Evolutionary conservation across 306 rosid genomes (phyloP), one percentile per base, ranked within the genome.

Genomic region (Erythrophleum fordii): DNA sequence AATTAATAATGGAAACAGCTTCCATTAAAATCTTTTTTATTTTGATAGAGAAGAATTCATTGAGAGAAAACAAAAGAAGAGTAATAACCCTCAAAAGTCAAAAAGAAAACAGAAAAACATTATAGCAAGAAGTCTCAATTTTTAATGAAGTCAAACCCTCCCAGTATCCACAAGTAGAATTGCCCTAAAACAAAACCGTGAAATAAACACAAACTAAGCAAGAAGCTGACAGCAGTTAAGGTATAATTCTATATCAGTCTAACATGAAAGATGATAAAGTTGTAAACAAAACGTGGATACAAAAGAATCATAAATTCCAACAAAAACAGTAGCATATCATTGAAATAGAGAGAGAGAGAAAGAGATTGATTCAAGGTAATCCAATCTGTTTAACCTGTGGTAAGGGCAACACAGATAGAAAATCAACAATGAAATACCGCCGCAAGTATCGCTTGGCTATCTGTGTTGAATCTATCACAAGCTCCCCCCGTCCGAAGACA

Each of bases 401-500:
- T 77, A 93, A 86, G 71, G 98, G 98, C 69, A 93, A 83, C 78
- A 93, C 92, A 28, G 97, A 76, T 31, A 91, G 81, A 76, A 93
- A 88, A 80, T 93, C 98, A 71, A 93, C 67, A 64, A 93, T 87
- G 86, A 93, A 93, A 83, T 87, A 83, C 73, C 78, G 79, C 82
- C 84, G 85, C 77, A 93, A 62, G 88, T 93, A 93, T 69, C 97
- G 86, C 77, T 86, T 91, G 25, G 98, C 98, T 67, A 93, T 93
- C 81, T 89, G 86, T 75, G 88, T 87, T 26, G 94, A 84, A 81
- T 90, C 93, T 81, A 93, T 93, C 87, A 93, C 97, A 81, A 93
- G 94, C 87, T 93, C 98, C 82, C 98, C 98, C 78, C 98, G 85
- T 78, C 98, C 98, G 80, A 93, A 93, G 72, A 93, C 98, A 86